Evolutionary conservation across 1,139 yeast genomes (phyloP).

Genomic region (Kluyveromyces sp.): DNA sequence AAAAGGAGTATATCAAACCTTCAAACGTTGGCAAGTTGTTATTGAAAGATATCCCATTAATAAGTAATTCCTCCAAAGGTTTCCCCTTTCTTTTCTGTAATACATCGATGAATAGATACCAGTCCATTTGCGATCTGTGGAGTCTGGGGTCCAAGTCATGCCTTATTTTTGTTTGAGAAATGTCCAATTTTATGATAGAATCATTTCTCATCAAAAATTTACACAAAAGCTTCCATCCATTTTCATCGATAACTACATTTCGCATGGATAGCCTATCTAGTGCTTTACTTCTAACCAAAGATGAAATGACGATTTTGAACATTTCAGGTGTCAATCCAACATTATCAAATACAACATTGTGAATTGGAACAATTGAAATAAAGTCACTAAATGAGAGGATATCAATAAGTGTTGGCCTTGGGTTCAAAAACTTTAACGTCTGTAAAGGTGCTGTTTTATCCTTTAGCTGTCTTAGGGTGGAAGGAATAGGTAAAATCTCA

Average conservation of each 20-base stretch:
- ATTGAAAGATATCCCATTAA: conserved; percentile 66
- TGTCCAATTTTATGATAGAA: conserved; percentile 58
- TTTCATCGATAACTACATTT: conserved; percentile 64
- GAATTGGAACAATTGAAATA: conserved; percentile 73
- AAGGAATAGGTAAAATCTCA: conserved; percentile 69
- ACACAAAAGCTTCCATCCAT: conserved; percentile 72
- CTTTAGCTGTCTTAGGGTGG: conserved; percentile 67
- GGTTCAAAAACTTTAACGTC: conserved; percentile 72
- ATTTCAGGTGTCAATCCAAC: conserved; percentile 73
- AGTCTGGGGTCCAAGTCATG: conserved; percentile 44
- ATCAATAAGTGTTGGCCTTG: conserved; percentile 86
- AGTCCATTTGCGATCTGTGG: conserved; percentile 62
- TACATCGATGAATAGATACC: conserved; percentile 62
- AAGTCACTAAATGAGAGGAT: conserved; percentile 84
- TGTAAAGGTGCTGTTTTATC: conserved; percentile 69
- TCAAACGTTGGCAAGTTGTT: conserved; percentile 39
- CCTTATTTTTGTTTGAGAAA: conserved; percentile 67
- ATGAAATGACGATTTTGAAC: conserved; percentile 61
- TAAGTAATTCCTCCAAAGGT: conserved; percentile 63
- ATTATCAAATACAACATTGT: conserved; percentile 73
- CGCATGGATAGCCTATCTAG: conserved; percentile 69
- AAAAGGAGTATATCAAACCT: conserved; percentile 36
- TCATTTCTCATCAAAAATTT: conserved; percentile 56
- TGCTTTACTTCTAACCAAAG: conserved; percentile 48
- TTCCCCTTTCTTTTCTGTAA: conserved; percentile 52